Evolutionary conservation across 768 basidiomycete genomes (phyloP), one percentile per base, ranked within the genome.

Genomic region (Mycena albidolilacea): DNA sequence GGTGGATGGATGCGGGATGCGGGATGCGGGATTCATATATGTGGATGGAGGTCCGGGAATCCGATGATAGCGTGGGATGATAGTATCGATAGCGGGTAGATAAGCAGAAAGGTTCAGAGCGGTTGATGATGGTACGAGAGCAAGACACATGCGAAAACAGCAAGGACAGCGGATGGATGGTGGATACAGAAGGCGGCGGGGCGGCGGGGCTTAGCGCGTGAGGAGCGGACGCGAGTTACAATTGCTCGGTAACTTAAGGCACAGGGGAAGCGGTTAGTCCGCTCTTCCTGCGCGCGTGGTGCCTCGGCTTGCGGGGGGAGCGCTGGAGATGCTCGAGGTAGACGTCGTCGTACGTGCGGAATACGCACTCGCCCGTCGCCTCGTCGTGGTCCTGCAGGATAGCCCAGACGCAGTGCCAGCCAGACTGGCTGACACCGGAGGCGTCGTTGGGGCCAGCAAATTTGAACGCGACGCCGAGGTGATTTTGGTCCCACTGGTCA

Each of bases 361-460:
- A 91, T 39, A 86, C 77, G 75, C 87, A 89, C 41, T 69, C 79
- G 41, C 84, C 85, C 7, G 76, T 78, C 15, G 74, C 62, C 39
- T 81, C 78, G 77, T 90, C 86, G 70, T 86, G 83, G 72, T 91
- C 90, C 30, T 85, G 82, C 71, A 91, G 84, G 37, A 85, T 86
- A n/a, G 90, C 90, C 90, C 89, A 92, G 44, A 92, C 85, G 79
- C 90, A 91, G 70, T 90, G 89, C 91, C 91, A 92, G 11, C 81
- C 77, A 23, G 23, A 77, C 69, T 43, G 39, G 46, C 46, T 17
- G 21, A 67, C 70, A 37, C 39, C 50, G 64, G 62, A 52, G 1
- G 48, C 17, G 54, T 84, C 81, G 79, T 11, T 12, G n/a, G n/a
- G 15, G 21, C 84, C 86, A 52, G 82, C 78, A 71, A 90, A 90